Evolutionary conservation across 129 eudicot species (phyloP).

Genomic region (Artemisia argyi): DNA sequence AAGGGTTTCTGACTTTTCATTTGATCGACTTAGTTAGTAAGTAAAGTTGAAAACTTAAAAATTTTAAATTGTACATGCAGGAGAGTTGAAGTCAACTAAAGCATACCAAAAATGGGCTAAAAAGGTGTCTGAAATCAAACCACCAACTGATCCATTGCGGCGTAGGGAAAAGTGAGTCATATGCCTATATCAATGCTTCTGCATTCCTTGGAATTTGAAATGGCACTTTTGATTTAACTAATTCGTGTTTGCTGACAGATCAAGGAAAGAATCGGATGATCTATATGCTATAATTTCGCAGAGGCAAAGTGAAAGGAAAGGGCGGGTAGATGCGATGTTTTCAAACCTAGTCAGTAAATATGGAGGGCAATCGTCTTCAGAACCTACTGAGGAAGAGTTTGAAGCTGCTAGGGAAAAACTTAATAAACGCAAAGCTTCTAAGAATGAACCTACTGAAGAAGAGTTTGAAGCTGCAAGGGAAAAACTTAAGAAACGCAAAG

Average conservation of each 20-base stretch:
- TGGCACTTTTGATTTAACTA: slow-evolving; percentile 7
- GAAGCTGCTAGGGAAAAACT: slow-evolving; percentile 76
- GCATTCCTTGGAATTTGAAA: not conserved
- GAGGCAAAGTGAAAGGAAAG: slow-evolving; percentile 76
- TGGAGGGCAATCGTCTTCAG: slow-evolving; percentile 49
- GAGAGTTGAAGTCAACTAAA: slow-evolving; percentile 69
- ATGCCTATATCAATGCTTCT: not conserved
- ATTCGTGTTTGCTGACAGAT: slow-evolving; percentile 34
- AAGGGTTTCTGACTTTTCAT: not conserved
- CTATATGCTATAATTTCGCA: slow-evolving; percentile 75
- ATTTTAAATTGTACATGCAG: slow-evolving; percentile 29
- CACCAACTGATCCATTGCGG: slow-evolving; percentile 79
- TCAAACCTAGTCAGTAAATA: slow-evolving; percentile 67
- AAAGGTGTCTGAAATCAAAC: slow-evolving; percentile 61
- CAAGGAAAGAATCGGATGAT: slow-evolving; percentile 63
- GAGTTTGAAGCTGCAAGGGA: slow-evolving; percentile 88
- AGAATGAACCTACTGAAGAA: slow-evolving; percentile 79
- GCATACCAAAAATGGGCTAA: slow-evolving; percentile 85
- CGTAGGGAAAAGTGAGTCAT: slow-evolving; percentile 65
- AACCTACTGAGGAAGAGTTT: slow-evolving; percentile 94
- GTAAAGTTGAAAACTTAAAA: not conserved
- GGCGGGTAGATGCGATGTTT: slow-evolving; percentile 67
- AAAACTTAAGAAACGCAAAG: slow-evolving; percentile 50
- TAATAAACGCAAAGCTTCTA: slow-evolving; percentile 44
- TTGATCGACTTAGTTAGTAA: too few relatives aligned